phyloP scores from a whole-genome alignment of 192 early-diverging fungal genomes.

The Podila epicladia region DNA sequence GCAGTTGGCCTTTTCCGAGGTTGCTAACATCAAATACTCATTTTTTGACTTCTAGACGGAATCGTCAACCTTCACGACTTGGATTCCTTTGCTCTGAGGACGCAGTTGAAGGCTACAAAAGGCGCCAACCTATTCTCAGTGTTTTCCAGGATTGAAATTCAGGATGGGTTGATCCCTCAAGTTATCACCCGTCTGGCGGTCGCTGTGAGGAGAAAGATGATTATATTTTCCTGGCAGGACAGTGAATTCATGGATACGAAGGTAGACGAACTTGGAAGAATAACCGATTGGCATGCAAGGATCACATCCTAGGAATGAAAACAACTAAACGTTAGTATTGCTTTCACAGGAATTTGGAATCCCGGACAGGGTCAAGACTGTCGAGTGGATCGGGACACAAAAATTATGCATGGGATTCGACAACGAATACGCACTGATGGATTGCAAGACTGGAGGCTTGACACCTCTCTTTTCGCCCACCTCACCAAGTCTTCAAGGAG shows the following conservation, averaged over 20 bases:
- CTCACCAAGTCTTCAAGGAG: conserved; percentile 48
- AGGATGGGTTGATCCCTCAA: conserved; percentile 69
- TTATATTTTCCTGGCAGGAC: conserved; percentile 82
- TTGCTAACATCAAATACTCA: background rate
- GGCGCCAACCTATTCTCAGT: conserved; percentile 83
- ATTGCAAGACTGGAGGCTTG: conserved; percentile 61
- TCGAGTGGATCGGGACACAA: conserved; percentile 80
- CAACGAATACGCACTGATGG: conserved; percentile 70
- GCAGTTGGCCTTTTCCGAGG: background rate
- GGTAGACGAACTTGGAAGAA: conserved; percentile 14
- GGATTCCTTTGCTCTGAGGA: conserved; percentile 71
- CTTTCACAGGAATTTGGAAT: conserved; percentile 70
- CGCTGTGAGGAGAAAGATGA: conserved; percentile 72
- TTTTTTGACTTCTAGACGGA: conserved; percentile 61
- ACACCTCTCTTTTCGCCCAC: conserved; percentile 65
- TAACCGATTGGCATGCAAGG: no score
- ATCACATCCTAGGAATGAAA: background rate
- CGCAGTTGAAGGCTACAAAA: conserved; percentile 74
- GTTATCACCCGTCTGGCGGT: conserved; percentile 80
- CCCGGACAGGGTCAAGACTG: conserved; percentile 74
- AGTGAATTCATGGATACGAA: conserved; percentile 75
- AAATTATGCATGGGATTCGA: conserved; percentile 74
- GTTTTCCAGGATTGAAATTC: conserved; percentile 74
- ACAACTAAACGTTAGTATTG: background rate
- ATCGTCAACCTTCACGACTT: conserved; percentile 80